Percentiles rank a stretch among this genome's conserved stretches.
Evolutionary conservation across 2,329 filamentous ascomycete genomes (phyloP).

Genomic region (Talaromyces sp.): DNA sequence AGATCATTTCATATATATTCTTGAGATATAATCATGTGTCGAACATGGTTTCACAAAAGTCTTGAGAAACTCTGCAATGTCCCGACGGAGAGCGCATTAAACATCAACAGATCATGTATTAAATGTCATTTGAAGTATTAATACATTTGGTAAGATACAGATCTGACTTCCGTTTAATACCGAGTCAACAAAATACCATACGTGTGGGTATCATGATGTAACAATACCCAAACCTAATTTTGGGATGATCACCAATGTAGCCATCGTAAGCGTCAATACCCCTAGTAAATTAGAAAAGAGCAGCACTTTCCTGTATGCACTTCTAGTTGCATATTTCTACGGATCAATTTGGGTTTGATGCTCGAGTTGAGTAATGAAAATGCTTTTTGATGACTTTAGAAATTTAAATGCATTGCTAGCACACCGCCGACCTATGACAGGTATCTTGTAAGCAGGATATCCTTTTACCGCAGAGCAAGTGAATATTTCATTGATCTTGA

Average conservation of each 20-base stretch:
- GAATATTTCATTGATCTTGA: neutral
- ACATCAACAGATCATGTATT: neutral
- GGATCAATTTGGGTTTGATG: neutral
- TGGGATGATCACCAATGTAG: neutral
- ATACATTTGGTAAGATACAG: neutral
- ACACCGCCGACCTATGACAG: neutral
- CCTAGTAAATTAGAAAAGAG: neutral
- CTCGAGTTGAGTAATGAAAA: neutral
- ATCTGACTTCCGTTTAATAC: neutral
- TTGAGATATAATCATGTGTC: neutral
- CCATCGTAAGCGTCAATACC: neutral
- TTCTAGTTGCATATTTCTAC: neutral
- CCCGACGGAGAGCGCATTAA: neutral
- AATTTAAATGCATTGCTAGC: neutral
- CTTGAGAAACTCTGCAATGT: neutral
- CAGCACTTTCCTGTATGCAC: neutral
- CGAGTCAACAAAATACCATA: neutral
- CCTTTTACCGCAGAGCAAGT: neutral
- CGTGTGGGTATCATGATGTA: neutral
- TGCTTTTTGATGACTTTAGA: neutral
- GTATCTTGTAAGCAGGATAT: neutral
- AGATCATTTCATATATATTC: neutral
- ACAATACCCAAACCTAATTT: neutral
- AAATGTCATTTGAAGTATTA: neutral
- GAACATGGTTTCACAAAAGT: neutral